Evolutionary conservation across 148 eudicot species (phyloP), one percentile per base, ranked within the genome.

Genomic region (Amaranthus hypochondriacus): DNA sequence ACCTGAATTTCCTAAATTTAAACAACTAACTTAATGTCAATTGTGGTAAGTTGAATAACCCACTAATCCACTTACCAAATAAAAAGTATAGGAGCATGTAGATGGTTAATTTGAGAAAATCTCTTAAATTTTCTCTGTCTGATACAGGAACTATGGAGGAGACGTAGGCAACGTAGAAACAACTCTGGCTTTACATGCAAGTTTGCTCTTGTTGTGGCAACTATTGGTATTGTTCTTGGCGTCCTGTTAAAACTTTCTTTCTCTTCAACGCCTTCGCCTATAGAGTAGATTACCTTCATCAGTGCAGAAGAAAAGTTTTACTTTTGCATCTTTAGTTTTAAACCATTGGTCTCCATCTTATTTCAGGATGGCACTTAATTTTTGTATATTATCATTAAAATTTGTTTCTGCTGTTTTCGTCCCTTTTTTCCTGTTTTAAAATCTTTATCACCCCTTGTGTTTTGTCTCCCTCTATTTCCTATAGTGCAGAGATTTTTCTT

Each of bases 161-260:
- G 81, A 77, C 79, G 85, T 59, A 90, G 72, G 72, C 79, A 65
- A 48, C 83, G 80, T 62, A 87, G 69, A 73, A 79, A 79, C 62
- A 83, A 80, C 44, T 47, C 84, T n/a, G 90, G 92, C 4, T 90
- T 89, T 82, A 90, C 98, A 7, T 72, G 85, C 13, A 82, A 59
- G 68, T 90, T 92, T 66, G 85, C 89, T 69, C 70, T 89, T 62
- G 57, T 86, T 48, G 93, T 86, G 81, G 92, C 84, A 51, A 72
- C 89, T 49, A 82, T 90, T 15, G 96, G 98, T 5, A 75, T 89
- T 47, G 72, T 85, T 83, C 83, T 86, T 28, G 98, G 98, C 61
- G 78, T 92, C 71, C 80, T 89, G 70, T 71, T 92, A 56, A 92
- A 87, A 72, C 69, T 87, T 64, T 79, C 79, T 5, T 18, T 79